Evolutionary conservation across 352 stramenopile genomes (phyloP).

Genomic region (Pythium angustatum): DNA sequence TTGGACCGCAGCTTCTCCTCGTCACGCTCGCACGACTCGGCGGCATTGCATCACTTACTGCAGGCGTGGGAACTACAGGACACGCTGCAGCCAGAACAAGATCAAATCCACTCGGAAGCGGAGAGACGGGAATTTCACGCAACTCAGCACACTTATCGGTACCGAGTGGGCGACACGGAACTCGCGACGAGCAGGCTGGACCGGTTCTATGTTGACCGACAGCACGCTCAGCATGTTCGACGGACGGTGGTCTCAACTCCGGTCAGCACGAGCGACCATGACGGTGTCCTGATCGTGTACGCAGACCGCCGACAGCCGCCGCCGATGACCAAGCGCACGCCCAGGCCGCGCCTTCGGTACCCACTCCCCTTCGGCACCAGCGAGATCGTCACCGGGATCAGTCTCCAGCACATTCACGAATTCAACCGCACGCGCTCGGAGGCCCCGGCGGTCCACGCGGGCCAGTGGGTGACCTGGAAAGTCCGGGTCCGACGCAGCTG

Average conservation of each 20-base stretch:
- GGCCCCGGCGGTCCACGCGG: background rate
- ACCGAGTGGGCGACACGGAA: background rate
- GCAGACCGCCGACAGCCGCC: background rate
- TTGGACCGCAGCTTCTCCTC: background rate
- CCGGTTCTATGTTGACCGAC: no score
- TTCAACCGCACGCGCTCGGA: background rate
- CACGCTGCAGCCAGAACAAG: background rate
- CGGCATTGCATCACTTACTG: background rate
- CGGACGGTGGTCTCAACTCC: no score
- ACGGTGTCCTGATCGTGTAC: background rate
- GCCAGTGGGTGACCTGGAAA: background rate
- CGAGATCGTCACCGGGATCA: background rate
- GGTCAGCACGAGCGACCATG: constrained; percentile 10
- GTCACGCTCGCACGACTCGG: background rate
- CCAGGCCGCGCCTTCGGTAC: background rate
- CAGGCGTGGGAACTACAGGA: background rate
- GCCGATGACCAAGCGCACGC: background rate
- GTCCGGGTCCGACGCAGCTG: background rate
- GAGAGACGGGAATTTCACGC: constrained; percentile 2
- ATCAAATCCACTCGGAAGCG: background rate
- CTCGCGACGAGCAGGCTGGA: constrained; percentile 5
- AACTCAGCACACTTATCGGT: constrained; percentile 7
- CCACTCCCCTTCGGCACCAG: constrained; percentile 4
- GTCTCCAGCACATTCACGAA: background rate
- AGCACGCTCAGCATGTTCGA: no score